Conservation (phyloP, 2,329 filamentous ascomycete genomes). For the Botrytis hyacinthi region DNA sequence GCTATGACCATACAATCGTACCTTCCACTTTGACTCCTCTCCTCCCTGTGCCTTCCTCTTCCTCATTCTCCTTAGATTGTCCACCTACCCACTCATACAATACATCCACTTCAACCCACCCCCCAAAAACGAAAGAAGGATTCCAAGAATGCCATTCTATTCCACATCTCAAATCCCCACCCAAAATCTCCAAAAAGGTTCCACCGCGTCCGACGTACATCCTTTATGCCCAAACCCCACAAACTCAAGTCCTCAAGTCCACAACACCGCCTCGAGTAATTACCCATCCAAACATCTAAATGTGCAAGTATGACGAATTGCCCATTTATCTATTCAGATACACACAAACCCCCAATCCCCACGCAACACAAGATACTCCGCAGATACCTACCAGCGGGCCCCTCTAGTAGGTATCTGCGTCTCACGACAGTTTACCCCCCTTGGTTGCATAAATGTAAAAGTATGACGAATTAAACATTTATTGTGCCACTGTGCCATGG, state of each 20-base stretch:
- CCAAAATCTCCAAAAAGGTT: neutral
- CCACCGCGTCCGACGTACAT: constrained; percentile 1
- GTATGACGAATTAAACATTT: neutral
- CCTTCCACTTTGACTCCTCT: neutral
- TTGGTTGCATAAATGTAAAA: neutral
- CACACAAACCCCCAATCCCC: neutral
- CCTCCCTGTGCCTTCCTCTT: neutral
- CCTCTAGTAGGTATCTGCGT: neutral
- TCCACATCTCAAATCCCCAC: neutral
- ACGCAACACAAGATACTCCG: neutral
- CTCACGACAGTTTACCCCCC: neutral
- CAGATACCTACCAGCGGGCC: neutral
- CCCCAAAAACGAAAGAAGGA: neutral
- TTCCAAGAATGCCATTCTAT: neutral
- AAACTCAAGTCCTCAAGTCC: neutral
- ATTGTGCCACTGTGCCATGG: constrained; percentile 5
- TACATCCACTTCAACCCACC: neutral
- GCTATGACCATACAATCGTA: neutral
- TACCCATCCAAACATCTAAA: neutral
- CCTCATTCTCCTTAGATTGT: neutral
- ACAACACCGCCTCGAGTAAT: neutral
- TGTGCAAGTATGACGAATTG: neutral
- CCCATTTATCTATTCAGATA: neutral
- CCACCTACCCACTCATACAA: neutral
- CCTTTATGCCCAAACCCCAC: neutral